These are phyloP conservation scores for Suillus sp. DNA, from an alignment of 768 basidiomycete genomes.

Conservation along the genomic window DNA sequence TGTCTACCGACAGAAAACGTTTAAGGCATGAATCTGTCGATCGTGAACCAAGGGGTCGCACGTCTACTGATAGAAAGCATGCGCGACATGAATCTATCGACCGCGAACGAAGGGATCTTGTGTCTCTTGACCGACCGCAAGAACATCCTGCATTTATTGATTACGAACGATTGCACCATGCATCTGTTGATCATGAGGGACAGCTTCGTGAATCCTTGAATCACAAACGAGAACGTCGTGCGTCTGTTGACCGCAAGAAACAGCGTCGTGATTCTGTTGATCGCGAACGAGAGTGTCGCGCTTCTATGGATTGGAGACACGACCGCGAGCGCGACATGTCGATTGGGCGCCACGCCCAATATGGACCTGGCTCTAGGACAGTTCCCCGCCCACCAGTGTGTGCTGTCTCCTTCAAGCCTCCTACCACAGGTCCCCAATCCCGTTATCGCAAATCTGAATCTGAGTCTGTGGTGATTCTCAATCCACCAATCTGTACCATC, in stretches of 20 bases:
- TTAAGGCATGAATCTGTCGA: constrained; percentile 6
- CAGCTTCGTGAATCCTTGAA: constrained; percentile 5
- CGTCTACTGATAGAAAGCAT: neutral
- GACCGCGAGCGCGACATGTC: neutral
- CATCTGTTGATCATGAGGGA: neutral
- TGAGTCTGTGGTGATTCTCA: neutral
- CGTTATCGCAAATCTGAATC: neutral
- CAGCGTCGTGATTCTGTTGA: constrained; percentile 6
- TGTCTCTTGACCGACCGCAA: neutral
- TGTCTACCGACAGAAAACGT: neutral
- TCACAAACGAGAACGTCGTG: neutral
- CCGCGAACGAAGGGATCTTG: neutral
- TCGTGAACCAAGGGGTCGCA: neutral
- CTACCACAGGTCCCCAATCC: neutral
- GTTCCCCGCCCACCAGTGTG: constrained; percentile 4
- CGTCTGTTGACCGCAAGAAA: neutral
- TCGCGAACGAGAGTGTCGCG: neutral
- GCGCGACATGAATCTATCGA: constrained; percentile 8
- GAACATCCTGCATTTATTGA: constrained; percentile 7
- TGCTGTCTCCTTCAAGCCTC: constrained; percentile 8
- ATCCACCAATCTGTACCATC: constrained; percentile 1
- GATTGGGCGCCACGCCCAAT: neutral
- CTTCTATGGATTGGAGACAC: neutral
- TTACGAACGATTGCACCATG: neutral
- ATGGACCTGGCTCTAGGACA: neutral